phyloP scores from a whole-genome alignment of 2,329 filamentous ascomycete genomes.

The Cercospora sesami region DNA sequence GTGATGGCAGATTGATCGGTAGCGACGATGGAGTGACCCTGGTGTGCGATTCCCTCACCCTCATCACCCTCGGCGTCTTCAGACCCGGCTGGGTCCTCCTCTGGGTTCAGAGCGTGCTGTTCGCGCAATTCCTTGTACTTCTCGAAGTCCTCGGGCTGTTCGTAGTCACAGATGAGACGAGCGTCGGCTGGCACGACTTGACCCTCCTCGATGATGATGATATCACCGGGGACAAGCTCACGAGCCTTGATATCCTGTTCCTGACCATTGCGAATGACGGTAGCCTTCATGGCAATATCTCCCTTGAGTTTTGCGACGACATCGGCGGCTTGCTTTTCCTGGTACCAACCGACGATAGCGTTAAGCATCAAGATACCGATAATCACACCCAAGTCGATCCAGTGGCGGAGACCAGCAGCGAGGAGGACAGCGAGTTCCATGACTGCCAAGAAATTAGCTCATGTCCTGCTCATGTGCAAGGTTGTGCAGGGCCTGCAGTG shows the following conservation, averaged over 20 bases:
- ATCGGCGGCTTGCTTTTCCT: constrained; percentile 77
- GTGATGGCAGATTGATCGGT: constrained; percentile 79
- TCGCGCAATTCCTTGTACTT: constrained; percentile 65
- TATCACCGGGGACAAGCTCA: constrained; percentile 74
- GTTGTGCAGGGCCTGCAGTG: constrained; percentile 14
- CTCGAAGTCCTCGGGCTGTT: constrained; percentile 65
- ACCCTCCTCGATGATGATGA: constrained; percentile 72
- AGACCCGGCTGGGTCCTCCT: constrained; percentile 60
- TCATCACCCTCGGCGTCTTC: constrained; percentile 60
- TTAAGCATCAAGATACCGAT: constrained; percentile 73
- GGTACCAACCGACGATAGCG: constrained; percentile 75
- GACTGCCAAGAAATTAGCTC: constrained; percentile 50
- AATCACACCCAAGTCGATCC: constrained; percentile 77
- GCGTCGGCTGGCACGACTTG: constrained; percentile 68
- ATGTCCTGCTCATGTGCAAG: background rate
- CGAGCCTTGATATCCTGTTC: constrained; percentile 70
- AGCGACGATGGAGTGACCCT: constrained; percentile 67
- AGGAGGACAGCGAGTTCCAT: constrained; percentile 76
- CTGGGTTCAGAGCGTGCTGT: constrained; percentile 54
- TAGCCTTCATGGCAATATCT: constrained; percentile 74
- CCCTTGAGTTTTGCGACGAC: constrained; percentile 73
- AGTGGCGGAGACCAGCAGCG: constrained; percentile 71
- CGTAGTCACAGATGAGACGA: constrained; percentile 71
- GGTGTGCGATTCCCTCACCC: constrained; percentile 61
- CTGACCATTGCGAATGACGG: constrained; percentile 65